These are phyloP conservation scores for Penicillium sclerotigenum DNA, from an alignment of 2,329 filamentous ascomycete genomes.

Conservation along the genomic window DNA sequence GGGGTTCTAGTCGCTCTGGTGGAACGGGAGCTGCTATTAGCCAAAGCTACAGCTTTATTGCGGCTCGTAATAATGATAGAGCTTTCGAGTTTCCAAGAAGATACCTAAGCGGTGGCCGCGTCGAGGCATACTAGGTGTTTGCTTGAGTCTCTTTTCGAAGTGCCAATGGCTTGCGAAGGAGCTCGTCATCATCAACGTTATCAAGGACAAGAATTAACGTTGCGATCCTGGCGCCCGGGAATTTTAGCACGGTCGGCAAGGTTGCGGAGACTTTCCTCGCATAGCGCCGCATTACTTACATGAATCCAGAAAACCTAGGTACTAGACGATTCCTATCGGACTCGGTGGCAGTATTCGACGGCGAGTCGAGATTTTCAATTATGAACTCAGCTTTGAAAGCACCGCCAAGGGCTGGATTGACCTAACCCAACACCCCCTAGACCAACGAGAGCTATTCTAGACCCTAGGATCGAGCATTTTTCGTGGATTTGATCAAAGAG, in stretches of 20 bases:
- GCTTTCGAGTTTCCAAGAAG: conserved; percentile 19
- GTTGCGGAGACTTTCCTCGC: conserved; percentile 35
- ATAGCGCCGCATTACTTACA: conserved; percentile 31
- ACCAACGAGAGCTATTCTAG: conserved; percentile 17
- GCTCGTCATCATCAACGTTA: conserved; percentile 25
- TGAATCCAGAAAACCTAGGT: conserved; percentile 36
- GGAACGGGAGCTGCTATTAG: too few relatives aligned
- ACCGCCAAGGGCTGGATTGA: too few relatives aligned
- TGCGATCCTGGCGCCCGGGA: conserved; percentile 28
- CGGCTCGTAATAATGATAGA: conserved; percentile 20
- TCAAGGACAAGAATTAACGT: conserved; percentile 30
- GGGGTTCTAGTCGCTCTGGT: too few relatives aligned
- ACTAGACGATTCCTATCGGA: not conserved
- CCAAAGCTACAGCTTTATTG: conserved; percentile 9
- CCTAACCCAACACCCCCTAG: conserved; percentile 21
- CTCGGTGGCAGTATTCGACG: not conserved
- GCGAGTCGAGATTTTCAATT: not conserved
- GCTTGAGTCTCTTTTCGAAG: not conserved
- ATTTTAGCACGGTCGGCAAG: conserved; percentile 34
- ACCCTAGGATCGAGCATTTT: conserved; percentile 14
- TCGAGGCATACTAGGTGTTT: not conserved
- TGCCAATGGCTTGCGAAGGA: conserved; percentile 9
- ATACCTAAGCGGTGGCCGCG: conserved; percentile 11
- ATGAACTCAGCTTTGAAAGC: not conserved
- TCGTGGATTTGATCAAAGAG: conserved; percentile 27